Evolutionary conservation across 805 yeast genomes (phyloP), one percentile per base, ranked within the genome.

Genomic region (Saturnispora quitensis): DNA sequence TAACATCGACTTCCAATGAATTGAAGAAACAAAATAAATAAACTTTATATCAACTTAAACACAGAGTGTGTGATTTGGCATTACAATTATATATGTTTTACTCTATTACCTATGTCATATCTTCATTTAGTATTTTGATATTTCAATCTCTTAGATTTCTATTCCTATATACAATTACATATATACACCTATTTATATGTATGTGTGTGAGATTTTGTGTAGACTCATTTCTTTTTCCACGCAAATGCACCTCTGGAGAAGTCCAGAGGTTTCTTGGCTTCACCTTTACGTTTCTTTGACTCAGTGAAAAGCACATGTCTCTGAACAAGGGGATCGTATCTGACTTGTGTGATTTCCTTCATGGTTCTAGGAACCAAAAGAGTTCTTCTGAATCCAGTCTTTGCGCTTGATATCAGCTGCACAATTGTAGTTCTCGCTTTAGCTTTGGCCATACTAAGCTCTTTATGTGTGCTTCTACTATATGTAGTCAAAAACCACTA

Each of bases 241-340:
- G 57, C 56, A 46, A 66, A 66, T 8, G 71, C 72, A 38, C 69
- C 69, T 57, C 81, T 71, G 3, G 76, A 65, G 60, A 77, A 78
- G 57, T 72, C 77, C 42, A 76, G 55, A 15, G 80, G 76, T 51
- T 71, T 73, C 34, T 68, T 65, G 49, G 76, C 81, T 7, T 81
- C 81, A 68, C 68, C 68, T 54, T 86, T 89, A 68, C 99, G 81
- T 75, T 88, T 89, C 67, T 86, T 87, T 50, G 85, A 79, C 67
- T 91, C 99, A 31, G 82, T 81, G 73, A 93, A 91, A 55, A 91
- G 73, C 49, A 93, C 96, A 72, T 89, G 97, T 68, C 96, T 82
- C 68, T 86, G 82, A 10, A 88, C 97, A 55, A 82, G 62, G 2
- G 96, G 96, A 64, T 89, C 97, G 63, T 89, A 89, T 60, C 93